Percentiles rank a stretch among this genome's conserved stretches.
Evolutionary conservation across 768 basidiomycete genomes (phyloP).

Genomic region (Amanita polypyramis): DNA sequence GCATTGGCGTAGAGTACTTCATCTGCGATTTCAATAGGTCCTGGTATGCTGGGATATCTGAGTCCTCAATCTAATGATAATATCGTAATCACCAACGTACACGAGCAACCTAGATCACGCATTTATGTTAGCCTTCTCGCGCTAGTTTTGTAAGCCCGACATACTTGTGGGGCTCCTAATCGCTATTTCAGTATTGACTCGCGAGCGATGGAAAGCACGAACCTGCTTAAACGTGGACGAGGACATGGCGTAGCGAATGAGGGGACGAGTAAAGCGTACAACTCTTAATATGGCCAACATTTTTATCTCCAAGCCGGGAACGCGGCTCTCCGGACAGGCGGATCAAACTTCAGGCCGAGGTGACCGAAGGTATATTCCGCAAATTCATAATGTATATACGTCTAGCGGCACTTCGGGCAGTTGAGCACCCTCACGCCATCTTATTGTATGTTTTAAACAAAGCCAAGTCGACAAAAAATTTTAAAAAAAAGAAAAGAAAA

Average conservation of each 20-base stretch:
- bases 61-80: conserved; percentile 3
- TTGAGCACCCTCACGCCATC: not conserved
- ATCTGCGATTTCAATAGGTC: conserved; percentile 51
- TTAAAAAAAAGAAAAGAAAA: conserved; percentile 36
- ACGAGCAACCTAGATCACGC: conserved; percentile 31
- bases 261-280: conserved; percentile 6
- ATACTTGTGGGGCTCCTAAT: conserved; percentile 27
- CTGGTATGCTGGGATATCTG: conserved; percentile 38
- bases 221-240: conserved; percentile 12
- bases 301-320: not conserved
- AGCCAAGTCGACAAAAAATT: conserved; percentile 24
- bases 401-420: not conserved
- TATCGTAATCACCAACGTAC: conserved; percentile 21
- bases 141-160: conserved; percentile 9
- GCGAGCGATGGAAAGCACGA: not conserved
- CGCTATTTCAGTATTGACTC: not conserved
- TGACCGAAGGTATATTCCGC: not conserved
- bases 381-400: not conserved
- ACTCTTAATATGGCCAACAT: not conserved
- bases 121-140: not conserved
- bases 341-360: conserved; percentile 28
- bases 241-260: conserved; percentile 11
- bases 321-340: not conserved
- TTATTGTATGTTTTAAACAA: too few species aligned
- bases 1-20: conserved; percentile 62